Base-by-base conservation (phyloP, 768 basidiomycete genomes). In the Agrocybe praecox region DNA sequence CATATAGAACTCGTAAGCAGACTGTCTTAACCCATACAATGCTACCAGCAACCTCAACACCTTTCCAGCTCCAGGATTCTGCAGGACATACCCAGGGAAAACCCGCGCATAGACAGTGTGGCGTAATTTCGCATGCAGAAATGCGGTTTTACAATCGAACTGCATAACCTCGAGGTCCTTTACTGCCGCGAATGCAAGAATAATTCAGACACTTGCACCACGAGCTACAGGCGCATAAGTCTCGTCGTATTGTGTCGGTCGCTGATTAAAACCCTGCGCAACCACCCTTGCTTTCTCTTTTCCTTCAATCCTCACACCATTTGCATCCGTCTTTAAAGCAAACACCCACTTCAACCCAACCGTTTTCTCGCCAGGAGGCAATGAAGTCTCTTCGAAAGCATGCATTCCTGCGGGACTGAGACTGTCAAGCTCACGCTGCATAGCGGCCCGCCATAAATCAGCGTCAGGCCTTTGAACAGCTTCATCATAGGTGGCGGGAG, bases 1-100 rank as follows among this genome's bases (percentile, higher is more conserved):
- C 36, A 44, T 9, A 19, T 65, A 65, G n/a, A 61, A 67, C 42
- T 65, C 60, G 19, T 52, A 63, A 0, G 60, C 60, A 0, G 75
- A 66, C 54, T 76, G 75, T 2, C 65, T 59, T 2, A 77, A 63
- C 2, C 77, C 74, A 62, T 78, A 78, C 1, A 78, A 51, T 0
- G 68, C 64, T 15, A 62, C 59, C 24, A 60, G n/a, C 0, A 69
- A 26, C 2, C 50, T 57, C 11, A 64, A 49, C 1, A 71, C 62
- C 6, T 44, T 42, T 7, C 63, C 61, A 19, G 61, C 60, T 34
- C 66, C 62, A n/a, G n/a, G n/a, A n/a, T n/a, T n/a, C 36, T 67
- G 64, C 7, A 53, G 58, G 17, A 52, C 45, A 24, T 60, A 40
- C 12, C 36, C 36, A n/a, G 36, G 36, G 14, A 40, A 40, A 6